Conservation (phyloP, 352 stramenopile genomes). For the Phytophthora fragariaefolia region DNA sequence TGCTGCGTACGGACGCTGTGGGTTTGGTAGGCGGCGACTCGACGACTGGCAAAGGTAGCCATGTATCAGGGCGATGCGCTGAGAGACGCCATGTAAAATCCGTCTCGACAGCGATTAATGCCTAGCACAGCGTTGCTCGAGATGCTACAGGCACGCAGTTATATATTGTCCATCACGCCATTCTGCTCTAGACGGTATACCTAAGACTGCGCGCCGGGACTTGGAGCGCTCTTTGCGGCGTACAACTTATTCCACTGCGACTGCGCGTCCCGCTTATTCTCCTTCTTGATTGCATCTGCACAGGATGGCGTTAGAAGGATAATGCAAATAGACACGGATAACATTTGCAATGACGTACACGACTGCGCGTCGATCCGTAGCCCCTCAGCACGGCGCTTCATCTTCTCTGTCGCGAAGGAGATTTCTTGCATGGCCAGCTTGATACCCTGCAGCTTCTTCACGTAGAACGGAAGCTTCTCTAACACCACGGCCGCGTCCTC, state of each 20-base stretch:
- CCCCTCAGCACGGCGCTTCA: conserved; percentile 74
- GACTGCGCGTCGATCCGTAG: conserved; percentile 82
- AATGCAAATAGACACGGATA: too few relatives aligned
- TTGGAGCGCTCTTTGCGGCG: conserved; percentile 56
- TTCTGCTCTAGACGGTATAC: conserved; percentile 7
- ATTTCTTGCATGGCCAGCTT: conserved; percentile 71
- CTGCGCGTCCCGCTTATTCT: conserved; percentile 75
- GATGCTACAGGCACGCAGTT: conserved; percentile 20
- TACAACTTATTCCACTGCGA: conserved; percentile 85
- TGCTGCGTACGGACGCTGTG: background rate
- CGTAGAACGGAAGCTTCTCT: conserved; percentile 74
- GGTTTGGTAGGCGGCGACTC: background rate
- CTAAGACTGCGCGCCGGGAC: conserved; percentile 16
- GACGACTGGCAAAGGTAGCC: conserved; percentile 14
- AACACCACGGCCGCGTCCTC: conserved; percentile 69
- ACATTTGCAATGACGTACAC: conserved; percentile 45
- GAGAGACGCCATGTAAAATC: background rate
- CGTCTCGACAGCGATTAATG: background rate
- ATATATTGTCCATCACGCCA: conserved; percentile 24
- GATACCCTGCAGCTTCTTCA: conserved; percentile 70
- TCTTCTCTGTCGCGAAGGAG: conserved; percentile 59
- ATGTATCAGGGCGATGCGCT: background rate
- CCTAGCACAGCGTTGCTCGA: background rate
- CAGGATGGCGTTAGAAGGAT: too few relatives aligned
- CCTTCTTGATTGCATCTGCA: conserved; percentile 83